These are phyloP conservation scores for Striga asiatica DNA, from an alignment of 257 asterid species.

Conservation along the genomic window DNA sequence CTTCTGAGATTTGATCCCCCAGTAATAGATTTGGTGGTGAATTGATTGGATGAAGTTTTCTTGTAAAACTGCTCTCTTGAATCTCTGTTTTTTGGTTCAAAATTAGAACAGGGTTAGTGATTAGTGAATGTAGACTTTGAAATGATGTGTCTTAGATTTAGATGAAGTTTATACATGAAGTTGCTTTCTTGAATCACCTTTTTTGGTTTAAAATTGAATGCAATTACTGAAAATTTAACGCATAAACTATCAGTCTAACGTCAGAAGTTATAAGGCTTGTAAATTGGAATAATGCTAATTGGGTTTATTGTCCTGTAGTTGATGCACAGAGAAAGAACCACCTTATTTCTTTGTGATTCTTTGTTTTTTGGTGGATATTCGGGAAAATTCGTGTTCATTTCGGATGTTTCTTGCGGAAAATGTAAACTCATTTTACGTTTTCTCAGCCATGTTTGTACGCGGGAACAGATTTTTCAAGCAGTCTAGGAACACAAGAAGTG, in stretches of 20 bases:
- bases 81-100: neutral
- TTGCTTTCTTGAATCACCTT: too few relatives aligned
- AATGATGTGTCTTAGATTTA: conserved; percentile 1
- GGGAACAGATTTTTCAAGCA: conserved; percentile 40
- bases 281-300: neutral
- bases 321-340: neutral
- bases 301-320: neutral
- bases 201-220: too few relatives aligned
- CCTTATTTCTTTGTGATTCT: neutral
- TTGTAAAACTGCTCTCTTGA: neutral
- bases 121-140: neutral
- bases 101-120: neutral
- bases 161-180: too few relatives aligned
- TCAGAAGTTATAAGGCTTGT: neutral
- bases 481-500: conserved; percentile 22
- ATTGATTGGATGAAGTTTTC: neutral
- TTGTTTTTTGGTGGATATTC: neutral
- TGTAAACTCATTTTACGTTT: neutral
- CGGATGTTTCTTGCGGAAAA: conserved; percentile 6
- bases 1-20: conserved; percentile 5
- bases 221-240: too few relatives aligned
- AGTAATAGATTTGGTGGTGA: neutral
- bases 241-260: too few relatives aligned
- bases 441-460: conserved; percentile 44
- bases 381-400: neutral